Evolutionary conservation across 2,329 filamentous ascomycete species (phyloP), one percentile per base, ranked within the genome.

Genomic region (Cercospora sojina): DNA sequence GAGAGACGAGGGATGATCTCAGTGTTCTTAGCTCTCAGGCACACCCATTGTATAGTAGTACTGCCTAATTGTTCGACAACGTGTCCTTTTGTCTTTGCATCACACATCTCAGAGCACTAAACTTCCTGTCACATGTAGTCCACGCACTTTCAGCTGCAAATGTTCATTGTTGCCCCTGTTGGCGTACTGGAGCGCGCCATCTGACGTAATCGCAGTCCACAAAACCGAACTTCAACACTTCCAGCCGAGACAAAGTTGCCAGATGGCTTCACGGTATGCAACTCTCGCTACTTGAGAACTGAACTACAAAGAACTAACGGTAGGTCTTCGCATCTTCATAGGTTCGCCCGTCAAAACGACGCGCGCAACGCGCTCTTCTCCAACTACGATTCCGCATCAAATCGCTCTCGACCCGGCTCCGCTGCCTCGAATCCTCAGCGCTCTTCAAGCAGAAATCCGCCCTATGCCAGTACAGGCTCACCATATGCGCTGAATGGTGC

Each of bases 341-440:
- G 64, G 31, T 67, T 67, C 64, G 64, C 60, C 23, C 53, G 55
- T 38, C 64, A 62, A 59, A 64, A 64, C 71, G 78, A 80, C 71
- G 74, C 76, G 67, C 79, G 79, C 73, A 77, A 78, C 62, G 75
- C 78, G 63, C 78, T 80, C 72, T 80, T 80, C 75, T 77, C 76
- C 62, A 71, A 69, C 71, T 79, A 79, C 74, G 76, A 79, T 66
- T 67, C 70, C 56, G 64, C 72, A 64, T 69, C 68, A 64, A 67
- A 72, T 55, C 74, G 74, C 49, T 73, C 74, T 1, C 72, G 77
- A 41, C 75, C 78, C 13, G 72, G 75, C 13, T 74, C 77, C 55
- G 72, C 77, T 47, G 72, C 75, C 31, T 74, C 77, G 67, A 67
- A 49, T 27, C 58, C 27, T 23, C 66, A 69, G 8, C 64, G 67